A percentile compares a stretch with the other conserved stretches of the same genome.
phyloP scores from a whole-genome alignment of 352 stramenopile species.

The Globisporangium carolinianum region DNA sequence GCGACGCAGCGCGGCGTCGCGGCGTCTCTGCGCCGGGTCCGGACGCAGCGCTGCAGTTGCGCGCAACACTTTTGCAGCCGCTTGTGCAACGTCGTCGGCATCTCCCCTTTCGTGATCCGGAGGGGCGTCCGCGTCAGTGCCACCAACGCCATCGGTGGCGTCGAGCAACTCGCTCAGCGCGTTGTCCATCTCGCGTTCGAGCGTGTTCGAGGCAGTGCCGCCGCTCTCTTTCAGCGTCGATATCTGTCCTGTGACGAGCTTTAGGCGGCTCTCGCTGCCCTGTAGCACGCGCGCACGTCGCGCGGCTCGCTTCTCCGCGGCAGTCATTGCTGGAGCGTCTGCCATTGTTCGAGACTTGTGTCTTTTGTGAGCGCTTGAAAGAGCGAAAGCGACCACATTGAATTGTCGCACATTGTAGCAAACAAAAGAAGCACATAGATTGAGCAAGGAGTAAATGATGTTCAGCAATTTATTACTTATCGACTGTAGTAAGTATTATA shows the following conservation, averaged over 20 bases:
- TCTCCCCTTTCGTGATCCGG: constrained; percentile 21
- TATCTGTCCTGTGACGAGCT: constrained; percentile 63
- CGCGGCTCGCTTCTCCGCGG: constrained; percentile 59
- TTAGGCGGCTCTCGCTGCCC: constrained; percentile 49
- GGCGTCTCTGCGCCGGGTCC: constrained; percentile 55
- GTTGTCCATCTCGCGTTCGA: constrained; percentile 17
- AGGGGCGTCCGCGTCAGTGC: no score
- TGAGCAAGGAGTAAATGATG: no score
- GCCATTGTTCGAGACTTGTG: neutral
- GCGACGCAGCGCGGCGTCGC: constrained; percentile 54
- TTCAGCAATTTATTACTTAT: no score
- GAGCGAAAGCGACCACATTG: no score
- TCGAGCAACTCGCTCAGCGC: constrained; percentile 36
- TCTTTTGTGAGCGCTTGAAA: no score
- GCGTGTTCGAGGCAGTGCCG: neutral
- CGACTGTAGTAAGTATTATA: no score
- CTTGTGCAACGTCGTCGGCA: constrained; percentile 1
- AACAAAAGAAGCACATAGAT: no score
- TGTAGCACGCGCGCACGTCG: constrained; percentile 58
- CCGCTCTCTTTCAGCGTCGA: constrained; percentile 33
- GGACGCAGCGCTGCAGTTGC: constrained; percentile 41
- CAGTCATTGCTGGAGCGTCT: constrained; percentile 12
- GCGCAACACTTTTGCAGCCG: constrained; percentile 3
- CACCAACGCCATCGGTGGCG: constrained; percentile 16
- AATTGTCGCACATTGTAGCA: no score